phyloP scores from a whole-genome alignment of 164 flowering plant species.

The Annona cherimola region DNA sequence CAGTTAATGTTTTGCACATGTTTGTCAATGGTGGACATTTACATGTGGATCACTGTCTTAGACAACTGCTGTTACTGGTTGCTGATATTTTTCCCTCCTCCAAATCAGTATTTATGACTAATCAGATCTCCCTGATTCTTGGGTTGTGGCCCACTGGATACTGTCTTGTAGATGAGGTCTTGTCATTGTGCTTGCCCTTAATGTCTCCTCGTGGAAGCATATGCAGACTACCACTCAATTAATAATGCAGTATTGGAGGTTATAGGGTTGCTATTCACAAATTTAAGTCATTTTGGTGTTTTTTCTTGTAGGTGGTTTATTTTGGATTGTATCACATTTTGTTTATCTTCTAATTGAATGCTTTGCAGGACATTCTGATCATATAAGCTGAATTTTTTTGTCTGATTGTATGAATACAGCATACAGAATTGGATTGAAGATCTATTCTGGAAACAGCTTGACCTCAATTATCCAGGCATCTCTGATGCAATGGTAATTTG shows the following conservation, averaged over 20 bases:
- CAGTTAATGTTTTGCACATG: background rate
- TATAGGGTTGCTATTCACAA: background rate
- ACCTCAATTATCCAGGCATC: constrained; percentile 80
- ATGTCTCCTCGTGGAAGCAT: background rate
- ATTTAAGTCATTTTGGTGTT: too few species aligned
- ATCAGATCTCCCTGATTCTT: background rate
- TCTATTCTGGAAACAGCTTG: constrained; percentile 92
- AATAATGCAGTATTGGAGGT: background rate
- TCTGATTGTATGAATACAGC: constrained; percentile 34
- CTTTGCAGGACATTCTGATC: background rate
- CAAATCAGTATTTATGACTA: background rate
- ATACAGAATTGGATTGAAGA: constrained; percentile 95
- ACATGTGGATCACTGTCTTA: background rate
- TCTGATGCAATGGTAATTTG: constrained; percentile 78
- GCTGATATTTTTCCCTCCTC: background rate
- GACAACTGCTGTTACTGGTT: background rate
- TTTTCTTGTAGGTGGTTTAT: background rate
- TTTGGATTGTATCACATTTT: background rate
- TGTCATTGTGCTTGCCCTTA: background rate
- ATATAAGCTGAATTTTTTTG: background rate
- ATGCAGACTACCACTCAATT: background rate
- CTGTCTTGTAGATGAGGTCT: background rate
- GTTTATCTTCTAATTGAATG: background rate
- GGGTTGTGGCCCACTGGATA: background rate
- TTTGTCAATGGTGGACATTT: background rate